Evolutionary conservation across 805 yeast species (phyloP).

Genomic region (Metschnikowia reukaufii): DNA sequence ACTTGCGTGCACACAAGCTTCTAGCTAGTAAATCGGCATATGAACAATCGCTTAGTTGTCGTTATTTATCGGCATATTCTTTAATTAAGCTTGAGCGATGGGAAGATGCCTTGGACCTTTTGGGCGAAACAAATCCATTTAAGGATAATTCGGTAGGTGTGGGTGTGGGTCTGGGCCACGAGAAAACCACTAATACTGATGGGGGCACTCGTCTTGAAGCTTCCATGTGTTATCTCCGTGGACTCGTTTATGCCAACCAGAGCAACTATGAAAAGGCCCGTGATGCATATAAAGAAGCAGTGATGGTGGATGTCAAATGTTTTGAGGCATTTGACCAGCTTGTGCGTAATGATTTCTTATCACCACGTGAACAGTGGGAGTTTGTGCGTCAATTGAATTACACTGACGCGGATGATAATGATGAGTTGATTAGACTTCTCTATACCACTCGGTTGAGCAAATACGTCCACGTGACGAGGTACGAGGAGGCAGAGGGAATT

Average conservation of each 20-base stretch:
- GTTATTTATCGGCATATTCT: conserved; percentile 77
- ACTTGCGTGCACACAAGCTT: conserved; percentile 73
- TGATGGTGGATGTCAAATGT: conserved; percentile 84
- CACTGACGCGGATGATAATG: conserved; percentile 73
- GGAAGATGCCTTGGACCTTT: conserved; percentile 86
- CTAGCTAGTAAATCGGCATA: conserved; percentile 55
- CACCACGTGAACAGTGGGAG: conserved; percentile 88
- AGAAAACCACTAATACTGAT: too few species aligned
- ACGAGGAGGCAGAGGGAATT: conserved; percentile 63
- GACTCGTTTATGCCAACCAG: conserved; percentile 76
- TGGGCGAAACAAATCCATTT: conserved; percentile 83
- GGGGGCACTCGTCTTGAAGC: conserved; percentile 89
- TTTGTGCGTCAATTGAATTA: conserved; percentile 64
- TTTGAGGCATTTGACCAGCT: conserved; percentile 88
- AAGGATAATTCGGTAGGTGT: too few species aligned
- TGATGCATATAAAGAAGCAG: conserved; percentile 83
- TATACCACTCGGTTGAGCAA: conserved; percentile 78
- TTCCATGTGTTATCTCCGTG: conserved; percentile 81
- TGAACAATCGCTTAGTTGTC: conserved; percentile 66
- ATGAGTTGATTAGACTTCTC: conserved; percentile 72
- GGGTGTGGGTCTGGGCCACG: too few species aligned
- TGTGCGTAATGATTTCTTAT: conserved; percentile 65
- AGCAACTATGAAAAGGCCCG: conserved; percentile 85
- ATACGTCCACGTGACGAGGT: conserved; percentile 57
- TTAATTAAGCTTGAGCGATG: conserved; percentile 68